Evolutionary conservation across 2,329 filamentous ascomycete genomes (phyloP), one percentile per base, ranked within the genome.

Genomic region (Aspergillus intermedius): DNA sequence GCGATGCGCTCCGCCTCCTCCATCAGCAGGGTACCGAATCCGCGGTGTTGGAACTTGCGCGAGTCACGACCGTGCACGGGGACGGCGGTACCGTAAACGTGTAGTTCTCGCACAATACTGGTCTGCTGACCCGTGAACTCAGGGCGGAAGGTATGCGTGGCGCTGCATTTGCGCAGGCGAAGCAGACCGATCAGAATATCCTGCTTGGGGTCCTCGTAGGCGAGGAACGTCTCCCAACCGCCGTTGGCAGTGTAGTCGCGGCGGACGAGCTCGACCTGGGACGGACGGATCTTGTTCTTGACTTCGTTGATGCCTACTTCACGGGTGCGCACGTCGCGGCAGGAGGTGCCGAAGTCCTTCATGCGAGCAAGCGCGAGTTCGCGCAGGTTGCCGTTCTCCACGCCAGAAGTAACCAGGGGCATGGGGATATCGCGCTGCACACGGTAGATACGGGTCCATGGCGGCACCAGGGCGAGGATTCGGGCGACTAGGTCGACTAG

Each of bases 391-490:
- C 93, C 93, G 60, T 98, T 98, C 72, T 98, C 93, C 0, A 98
- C 93, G 37, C 93, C 93, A 0, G 91, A 95, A 0, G 93, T 97
- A n/a, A 98, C 94, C 21, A 98, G 78, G 0, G 93, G 93, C 93
- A 98, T 98, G n/a, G 93, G 93, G 50, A 98, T 98, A 71, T 98
- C 93, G 67, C 93, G 84, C 74, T 98, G 93, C 0, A 98, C 93
- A 51, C 93, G 89, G 74, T 98, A 98, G 62, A 96, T 98, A 54
- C 93, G 84, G 0, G 94, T 98, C 93, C 93, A 98, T 1, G 93
- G 93, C 1, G 93, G 93, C 0, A 98, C 86, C 2, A 98, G 78
- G 0, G 93, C 93, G 53, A 98, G 75, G 46, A 98, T 98, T n/a
- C 93, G 83, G 3, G 93, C 94, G 0, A 98, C 90, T 13, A 98